These are phyloP conservation scores for Zalaria sp. DNA, from an alignment of 2,329 filamentous ascomycete genomes.

Conservation along the genomic window DNA sequence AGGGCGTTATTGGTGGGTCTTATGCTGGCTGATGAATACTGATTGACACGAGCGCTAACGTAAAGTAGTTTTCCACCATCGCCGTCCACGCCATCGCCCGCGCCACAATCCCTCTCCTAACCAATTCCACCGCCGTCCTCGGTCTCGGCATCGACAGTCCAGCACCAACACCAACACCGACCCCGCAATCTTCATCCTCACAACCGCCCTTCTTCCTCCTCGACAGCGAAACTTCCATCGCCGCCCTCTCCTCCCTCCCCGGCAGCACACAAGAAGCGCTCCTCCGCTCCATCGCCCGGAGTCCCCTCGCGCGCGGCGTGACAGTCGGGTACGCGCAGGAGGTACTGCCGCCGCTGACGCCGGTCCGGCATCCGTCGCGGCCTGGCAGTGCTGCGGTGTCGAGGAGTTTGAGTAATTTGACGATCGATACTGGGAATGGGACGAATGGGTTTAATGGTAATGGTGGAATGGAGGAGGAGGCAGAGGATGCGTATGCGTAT, in stretches of 20 bases:
- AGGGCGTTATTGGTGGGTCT: conserved; percentile 1
- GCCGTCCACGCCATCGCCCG: conserved; percentile 5
- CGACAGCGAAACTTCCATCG: conserved; percentile 1
- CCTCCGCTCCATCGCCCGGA: conserved; percentile 1
- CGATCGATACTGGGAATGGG: background rate
- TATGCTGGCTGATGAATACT: background rate
- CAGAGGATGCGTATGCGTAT: too few species aligned
- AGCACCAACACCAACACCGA: background rate
- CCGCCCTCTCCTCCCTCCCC: conserved; percentile 1
- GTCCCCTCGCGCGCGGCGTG: conserved; percentile 3
- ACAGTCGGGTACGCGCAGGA: conserved; percentile 4
- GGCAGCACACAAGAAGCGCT: background rate
- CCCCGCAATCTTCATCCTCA: conserved; percentile 1
- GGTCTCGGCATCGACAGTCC: background rate
- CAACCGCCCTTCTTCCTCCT: conserved; percentile 3
- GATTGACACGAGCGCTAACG: background rate
- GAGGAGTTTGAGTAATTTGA: conserved; percentile 1
- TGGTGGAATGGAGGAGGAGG: too few species aligned
- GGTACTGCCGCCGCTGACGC: conserved; percentile 1
- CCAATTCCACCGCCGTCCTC: background rate
- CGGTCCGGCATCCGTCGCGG: background rate
- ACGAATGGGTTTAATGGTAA: too few species aligned
- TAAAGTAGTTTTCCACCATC: conserved; percentile 1
- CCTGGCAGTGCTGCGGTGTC: conserved; percentile 1
- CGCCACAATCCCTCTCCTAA: conserved; percentile 2